Percentiles rank a stretch among this genome's conserved stretches.
Conservation (phyloP, 768 basidiomycete genomes). For the Neoboletus subvelutipes region DNA sequence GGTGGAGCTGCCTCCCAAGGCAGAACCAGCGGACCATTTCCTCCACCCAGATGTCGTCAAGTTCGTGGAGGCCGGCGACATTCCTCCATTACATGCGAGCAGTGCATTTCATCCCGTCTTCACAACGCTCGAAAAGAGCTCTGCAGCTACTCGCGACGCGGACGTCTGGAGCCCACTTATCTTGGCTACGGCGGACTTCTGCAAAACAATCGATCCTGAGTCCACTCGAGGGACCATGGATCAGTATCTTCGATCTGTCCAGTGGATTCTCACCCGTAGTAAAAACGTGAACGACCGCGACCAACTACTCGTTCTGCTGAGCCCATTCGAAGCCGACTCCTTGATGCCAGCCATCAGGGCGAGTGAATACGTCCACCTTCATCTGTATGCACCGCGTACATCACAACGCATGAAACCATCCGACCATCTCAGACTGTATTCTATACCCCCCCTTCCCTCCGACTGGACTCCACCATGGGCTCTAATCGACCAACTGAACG, state of each 20-base stretch:
- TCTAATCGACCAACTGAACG: constrained; percentile 6
- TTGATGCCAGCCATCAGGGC: constrained; percentile 38
- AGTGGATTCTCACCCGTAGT: constrained; percentile 23
- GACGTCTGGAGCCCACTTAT: constrained; percentile 15
- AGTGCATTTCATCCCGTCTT: constrained; percentile 21
- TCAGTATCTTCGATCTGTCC: constrained; percentile 23
- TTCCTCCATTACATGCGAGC: constrained; percentile 8
- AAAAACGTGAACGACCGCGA: too few species aligned
- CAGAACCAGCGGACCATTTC: constrained; percentile 14
- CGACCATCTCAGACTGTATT: constrained; percentile 29
- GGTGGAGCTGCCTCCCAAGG: constrained; percentile 33
- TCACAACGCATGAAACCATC: constrained; percentile 34
- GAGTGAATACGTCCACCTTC: constrained; percentile 36
- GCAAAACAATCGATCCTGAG: neutral
- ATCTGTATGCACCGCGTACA: constrained; percentile 41
- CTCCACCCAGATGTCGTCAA: constrained; percentile 13
- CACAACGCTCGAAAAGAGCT: constrained; percentile 1
- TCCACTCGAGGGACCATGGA: neutral
- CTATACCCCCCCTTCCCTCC: constrained; percentile 3
- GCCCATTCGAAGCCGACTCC: constrained; percentile 36
- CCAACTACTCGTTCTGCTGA: neutral
- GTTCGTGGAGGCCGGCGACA: constrained; percentile 29
- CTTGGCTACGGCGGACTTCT: constrained; percentile 13
- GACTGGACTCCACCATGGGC: constrained; percentile 1
- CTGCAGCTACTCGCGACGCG: constrained; percentile 13